Base-by-base conservation (phyloP, 2,329 filamentous ascomycete species). In the Talaromyces sp. region DNA sequence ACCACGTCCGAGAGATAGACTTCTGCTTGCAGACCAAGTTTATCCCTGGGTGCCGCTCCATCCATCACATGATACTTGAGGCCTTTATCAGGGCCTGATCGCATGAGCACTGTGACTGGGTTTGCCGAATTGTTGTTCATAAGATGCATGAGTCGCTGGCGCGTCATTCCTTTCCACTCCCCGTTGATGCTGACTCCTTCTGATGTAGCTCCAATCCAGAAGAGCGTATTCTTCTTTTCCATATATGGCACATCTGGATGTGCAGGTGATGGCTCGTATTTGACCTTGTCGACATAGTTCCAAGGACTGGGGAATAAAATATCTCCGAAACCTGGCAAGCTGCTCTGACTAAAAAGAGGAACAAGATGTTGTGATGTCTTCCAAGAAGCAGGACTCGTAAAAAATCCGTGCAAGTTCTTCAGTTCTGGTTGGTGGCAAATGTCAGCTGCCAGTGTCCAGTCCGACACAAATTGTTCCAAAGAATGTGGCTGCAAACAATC, bases 341-440 rank as follows among this genome's bases (percentile, higher is more conserved):
- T 91, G 55, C 86, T 87, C 61, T 89, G 82, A 63, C 89, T 89
- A 74, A 95, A 95, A 11, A 95, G 78, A 0, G 91, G 91, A 2
- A 89, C 75, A 4, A 95, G 79, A 21, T 87, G 80, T 63, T 85
- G 82, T 1, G 88, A 82, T 0, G 86, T 83, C 55, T 84, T 83
- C 64, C 85, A 80, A 0, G 83, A 80, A 8, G 88, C 83, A 0
- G 88, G 84, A 0, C 84, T 85, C 46, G 89, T 80, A 70, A 90
- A 86, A 68, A 93, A 86, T 49, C 89, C 88, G 67, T 89, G 84
- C 1, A 93, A 79, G 63, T 87, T 81, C 29, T 85, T 83, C 32
- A 93, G 78, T 64, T 95, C 91, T 0, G 91, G 88, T 68, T 95
- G 90, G 62, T 89, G 84, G 70, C 91, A 96, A 29, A 88, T 81